These are phyloP conservation scores for Calocybe gambosa DNA, from an alignment of 1,284 basidiomycete species.

Conservation along the genomic window DNA sequence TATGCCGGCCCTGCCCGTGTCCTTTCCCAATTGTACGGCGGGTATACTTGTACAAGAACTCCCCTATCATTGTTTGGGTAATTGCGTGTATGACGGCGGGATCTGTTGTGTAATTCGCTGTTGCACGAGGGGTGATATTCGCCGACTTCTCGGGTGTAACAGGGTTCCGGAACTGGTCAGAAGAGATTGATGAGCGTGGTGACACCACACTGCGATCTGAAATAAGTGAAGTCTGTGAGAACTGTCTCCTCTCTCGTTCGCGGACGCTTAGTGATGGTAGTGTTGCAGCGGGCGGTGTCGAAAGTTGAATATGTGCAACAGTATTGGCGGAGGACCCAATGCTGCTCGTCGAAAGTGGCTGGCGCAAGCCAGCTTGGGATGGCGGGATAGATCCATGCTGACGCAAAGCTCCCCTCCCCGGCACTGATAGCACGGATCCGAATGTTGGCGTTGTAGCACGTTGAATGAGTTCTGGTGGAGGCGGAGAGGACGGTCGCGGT, in stretches of 20 bases:
- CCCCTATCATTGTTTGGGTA: slow-evolving; percentile 99
- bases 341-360: slow-evolving; percentile 72
- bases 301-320: slow-evolving; percentile 40
- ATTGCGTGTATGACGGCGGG: slow-evolving; percentile 90
- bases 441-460: slow-evolving; percentile 82
- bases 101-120: slow-evolving; percentile 53
- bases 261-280: slow-evolving; percentile 40
- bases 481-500: slow-evolving; percentile 81
- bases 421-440: slow-evolving; percentile 55
- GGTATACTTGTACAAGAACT: slow-evolving; percentile 98
- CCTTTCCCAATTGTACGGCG: slow-evolving; percentile 88
- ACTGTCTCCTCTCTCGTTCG: slow-evolving; percentile 44
- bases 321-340: slow-evolving; percentile 69
- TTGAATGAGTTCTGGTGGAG: slow-evolving; percentile 81
- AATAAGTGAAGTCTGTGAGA: slow-evolving; percentile 60
- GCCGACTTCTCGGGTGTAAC: slow-evolving; percentile 37
- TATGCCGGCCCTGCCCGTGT: slow-evolving; percentile 86
- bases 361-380: slow-evolving; percentile 53
- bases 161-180: slow-evolving; percentile 47
- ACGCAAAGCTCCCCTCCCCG: slow-evolving; percentile 43
- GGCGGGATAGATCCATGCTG: slow-evolving; percentile 66
- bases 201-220: slow-evolving; percentile 62
- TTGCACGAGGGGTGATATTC: slow-evolving; percentile 30
- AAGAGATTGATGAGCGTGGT: slow-evolving; percentile 73
- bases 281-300: slow-evolving; percentile 29